Conservation (phyloP, 148 eudicot species). For the Vaccinium macrocarpon region DNA sequence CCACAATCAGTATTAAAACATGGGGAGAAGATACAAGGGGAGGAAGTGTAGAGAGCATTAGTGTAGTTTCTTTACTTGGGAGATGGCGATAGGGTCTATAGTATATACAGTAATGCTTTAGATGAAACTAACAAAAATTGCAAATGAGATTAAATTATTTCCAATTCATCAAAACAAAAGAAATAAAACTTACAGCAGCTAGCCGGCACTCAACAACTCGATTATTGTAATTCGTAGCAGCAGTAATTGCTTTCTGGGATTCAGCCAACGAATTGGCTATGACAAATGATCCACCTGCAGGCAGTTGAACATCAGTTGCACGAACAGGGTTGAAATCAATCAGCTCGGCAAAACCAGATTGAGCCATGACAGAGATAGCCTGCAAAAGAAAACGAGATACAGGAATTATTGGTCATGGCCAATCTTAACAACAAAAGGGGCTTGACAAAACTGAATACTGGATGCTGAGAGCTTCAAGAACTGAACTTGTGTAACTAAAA, state of each 20-base stretch:
- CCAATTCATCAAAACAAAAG: background rate
- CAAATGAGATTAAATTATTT: background rate
- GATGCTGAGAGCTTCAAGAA: background rate
- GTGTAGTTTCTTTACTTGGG: background rate
- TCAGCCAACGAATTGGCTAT: conserved; percentile 96
- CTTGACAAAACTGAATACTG: background rate
- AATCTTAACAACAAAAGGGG: background rate
- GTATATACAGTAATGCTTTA: background rate
- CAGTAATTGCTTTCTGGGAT: conserved; percentile 97
- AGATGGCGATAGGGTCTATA: background rate
- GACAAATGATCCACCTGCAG: conserved; percentile 84
- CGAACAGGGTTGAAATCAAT: conserved; percentile 96
- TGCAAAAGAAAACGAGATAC: conserved; percentile 26
- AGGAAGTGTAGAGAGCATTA: too few relatives aligned
- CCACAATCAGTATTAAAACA: too few relatives aligned
- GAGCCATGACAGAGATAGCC: conserved; percentile 98
- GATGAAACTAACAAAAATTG: background rate
- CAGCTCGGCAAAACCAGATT: conserved; percentile 80
- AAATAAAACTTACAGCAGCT: conserved; percentile 60
- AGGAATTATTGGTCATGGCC: background rate
- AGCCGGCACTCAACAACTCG: conserved; percentile 97
- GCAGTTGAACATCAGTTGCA: conserved; percentile 97
- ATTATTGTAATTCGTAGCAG: conserved; percentile 95
- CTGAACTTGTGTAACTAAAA: background rate
- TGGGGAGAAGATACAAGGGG: too few relatives aligned